Base-by-base conservation (phyloP, 2,329 filamentous ascomycete genomes). In the Calonectria hongkongensis region DNA sequence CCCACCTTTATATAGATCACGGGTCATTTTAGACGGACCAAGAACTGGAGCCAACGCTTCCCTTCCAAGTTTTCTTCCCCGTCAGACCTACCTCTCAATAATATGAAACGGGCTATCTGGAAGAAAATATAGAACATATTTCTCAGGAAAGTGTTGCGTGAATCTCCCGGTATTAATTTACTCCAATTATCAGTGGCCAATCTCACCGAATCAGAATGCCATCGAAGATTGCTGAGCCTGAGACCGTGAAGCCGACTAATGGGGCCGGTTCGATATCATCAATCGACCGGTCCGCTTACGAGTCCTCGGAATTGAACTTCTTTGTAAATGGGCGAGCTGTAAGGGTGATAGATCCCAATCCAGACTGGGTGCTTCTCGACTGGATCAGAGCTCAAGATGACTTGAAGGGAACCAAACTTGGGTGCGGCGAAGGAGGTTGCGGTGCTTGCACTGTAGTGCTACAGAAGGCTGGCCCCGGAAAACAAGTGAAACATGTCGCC, bases 361-460 rank as follows among this genome's bases (percentile, higher is more conserved):
- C 79, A 62, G 77, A 81, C 51, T 79, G 80, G 83, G 79, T 79
- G 67, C 78, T 79, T 71, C 79, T 82, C 47, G 76, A 77, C 74
- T 82, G 78, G 76, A 75, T 81, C 30, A 64, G 78, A 21, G 70
- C 71, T 30, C 73, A 79, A 60, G 74, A 76, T 30, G 74, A 64
- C 33, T 68, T 75, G 25, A 79, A 72, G 15, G 70, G 70, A 4
- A 72, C 70, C 15, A 72, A 72, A 41, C 13, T 69, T 9, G 70
- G 70, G 76, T 98, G 95, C 85, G 94, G 94, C 41, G 95, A 98
- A 86, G 95, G 95, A 75, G 95, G 95, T 1, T 98, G 95, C 81
- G 95, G 95, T 77, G 95, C 95, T 74, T 98, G 95, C 81, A 98
- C 95, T 30, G 95, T 97, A 56, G 95, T 98, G 21, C 89, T 98